Conservation (phyloP, 768 basidiomycete species). For the Pulveroboletus sp. region DNA sequence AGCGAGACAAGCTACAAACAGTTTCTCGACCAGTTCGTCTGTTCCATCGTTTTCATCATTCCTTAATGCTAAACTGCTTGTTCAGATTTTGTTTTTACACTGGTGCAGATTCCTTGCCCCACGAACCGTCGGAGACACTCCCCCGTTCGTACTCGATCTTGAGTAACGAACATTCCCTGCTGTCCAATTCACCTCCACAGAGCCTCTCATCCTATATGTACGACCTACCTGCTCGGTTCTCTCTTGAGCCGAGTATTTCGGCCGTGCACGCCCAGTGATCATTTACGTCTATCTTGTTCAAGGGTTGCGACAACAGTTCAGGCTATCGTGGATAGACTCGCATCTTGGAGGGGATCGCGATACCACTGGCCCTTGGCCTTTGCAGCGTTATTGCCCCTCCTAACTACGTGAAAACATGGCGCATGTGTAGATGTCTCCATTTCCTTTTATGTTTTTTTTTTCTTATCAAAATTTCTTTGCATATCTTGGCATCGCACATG, state of each 20-base stretch:
- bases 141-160: constrained; percentile 48
- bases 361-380: not conserved
- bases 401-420: not conserved
- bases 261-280: constrained; percentile 13
- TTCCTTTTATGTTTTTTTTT: no score
- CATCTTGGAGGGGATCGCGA: not conserved
- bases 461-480: not conserved
- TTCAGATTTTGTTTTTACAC: constrained; percentile 80
- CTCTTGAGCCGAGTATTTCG: constrained; percentile 21
- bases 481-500: not conserved
- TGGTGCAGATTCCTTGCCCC: constrained; percentile 42
- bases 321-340: not conserved
- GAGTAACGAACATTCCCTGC: constrained; percentile 48
- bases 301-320: not conserved
- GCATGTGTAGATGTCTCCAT: not conserved
- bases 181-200: constrained; percentile 31
- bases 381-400: not conserved
- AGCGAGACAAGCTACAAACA: constrained; percentile 48
- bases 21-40: constrained; percentile 59
- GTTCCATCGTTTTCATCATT: not conserved
- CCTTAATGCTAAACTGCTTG: constrained; percentile 3
- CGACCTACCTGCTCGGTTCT: constrained; percentile 23
- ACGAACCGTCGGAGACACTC: constrained; percentile 24
- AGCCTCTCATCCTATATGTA: constrained; percentile 21
- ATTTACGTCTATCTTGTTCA: not conserved